Conservation (phyloP, 139 green algal genomes). For the Tetraselmis chui region DNA sequence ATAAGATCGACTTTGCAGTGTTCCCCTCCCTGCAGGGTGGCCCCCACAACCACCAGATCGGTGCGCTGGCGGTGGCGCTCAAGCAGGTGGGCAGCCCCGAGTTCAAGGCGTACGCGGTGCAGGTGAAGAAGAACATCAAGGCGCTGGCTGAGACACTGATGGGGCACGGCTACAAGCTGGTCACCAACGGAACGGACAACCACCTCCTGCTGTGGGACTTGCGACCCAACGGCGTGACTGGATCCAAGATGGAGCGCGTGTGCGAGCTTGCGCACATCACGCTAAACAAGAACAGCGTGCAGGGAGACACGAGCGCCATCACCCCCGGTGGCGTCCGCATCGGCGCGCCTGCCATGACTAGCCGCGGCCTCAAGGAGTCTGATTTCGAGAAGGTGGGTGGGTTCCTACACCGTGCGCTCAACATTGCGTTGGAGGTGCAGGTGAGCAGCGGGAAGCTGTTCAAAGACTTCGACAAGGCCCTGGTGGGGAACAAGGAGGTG, state of each 20-base stretch:
- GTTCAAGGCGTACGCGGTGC: conserved; percentile 84
- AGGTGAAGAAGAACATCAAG: conserved; percentile 47
- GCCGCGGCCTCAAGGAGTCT: conserved; percentile 75
- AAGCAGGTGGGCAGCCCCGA: conserved; percentile 72
- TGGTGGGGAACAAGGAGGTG: conserved; percentile 36
- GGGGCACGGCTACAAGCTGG: conserved; percentile 80
- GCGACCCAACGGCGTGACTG: conserved; percentile 82
- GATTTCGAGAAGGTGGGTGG: conserved; percentile 68
- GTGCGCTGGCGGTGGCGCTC: conserved; percentile 82
- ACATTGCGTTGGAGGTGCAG: conserved; percentile 67
- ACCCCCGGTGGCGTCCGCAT: conserved; percentile 90
- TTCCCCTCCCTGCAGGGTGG: conserved; percentile 51
- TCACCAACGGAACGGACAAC: conserved; percentile 95
- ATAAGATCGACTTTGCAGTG: neutral
- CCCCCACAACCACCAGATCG: conserved; percentile 88
- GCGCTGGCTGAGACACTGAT: conserved; percentile 35
- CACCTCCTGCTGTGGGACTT: conserved; percentile 93
- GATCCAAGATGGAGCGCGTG: conserved; percentile 67
- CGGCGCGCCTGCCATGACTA: conserved; percentile 90
- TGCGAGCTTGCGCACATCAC: conserved; percentile 63
- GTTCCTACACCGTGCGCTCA: conserved; percentile 60
- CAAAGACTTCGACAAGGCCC: conserved; percentile 80
- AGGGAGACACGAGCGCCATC: conserved; percentile 86
- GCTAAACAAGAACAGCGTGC: conserved; percentile 93
- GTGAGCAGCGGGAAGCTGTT: conserved; percentile 76